A percentile compares a stretch with the other conserved stretches of the same genome.
These are phyloP conservation scores for Cutaneotrichosporon sp. DNA, from an alignment of 1,284 basidiomycete species.

Conservation along the genomic window DNA sequence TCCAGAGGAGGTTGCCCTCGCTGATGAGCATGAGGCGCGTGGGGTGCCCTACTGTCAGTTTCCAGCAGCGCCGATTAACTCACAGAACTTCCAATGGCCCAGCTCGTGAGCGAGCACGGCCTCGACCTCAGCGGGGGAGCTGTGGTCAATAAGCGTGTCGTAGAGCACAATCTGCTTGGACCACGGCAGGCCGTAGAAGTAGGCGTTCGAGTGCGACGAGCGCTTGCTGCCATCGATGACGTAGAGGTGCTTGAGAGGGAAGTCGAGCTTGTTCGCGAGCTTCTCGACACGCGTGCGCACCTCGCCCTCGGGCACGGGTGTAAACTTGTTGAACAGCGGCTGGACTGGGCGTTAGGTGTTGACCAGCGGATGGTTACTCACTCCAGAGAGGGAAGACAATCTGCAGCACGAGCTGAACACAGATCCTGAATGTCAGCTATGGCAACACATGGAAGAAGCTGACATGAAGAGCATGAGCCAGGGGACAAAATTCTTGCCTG, in stretches of 20 bases:
- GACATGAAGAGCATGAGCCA: slow-evolving; percentile 82
- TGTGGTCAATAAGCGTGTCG: slow-evolving; percentile 90
- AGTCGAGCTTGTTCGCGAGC: slow-evolving; percentile 72
- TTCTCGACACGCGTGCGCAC: slow-evolving; percentile 67
- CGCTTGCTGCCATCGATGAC: slow-evolving; percentile 97
- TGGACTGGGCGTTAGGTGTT: slow-evolving; percentile 54
- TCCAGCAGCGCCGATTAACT: not conserved
- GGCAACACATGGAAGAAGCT: slow-evolving; percentile 40
- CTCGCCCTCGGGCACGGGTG: slow-evolving; percentile 69
- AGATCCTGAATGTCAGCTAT: slow-evolving; percentile 54
- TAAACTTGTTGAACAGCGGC: slow-evolving; percentile 94
- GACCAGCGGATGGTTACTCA: slow-evolving; percentile 12
- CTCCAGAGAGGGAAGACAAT: slow-evolving; percentile 79
- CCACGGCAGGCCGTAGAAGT: slow-evolving; percentile 92
- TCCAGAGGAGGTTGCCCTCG: slow-evolving; percentile 79
- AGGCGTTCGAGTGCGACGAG: slow-evolving; percentile 89
- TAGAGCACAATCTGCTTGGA: slow-evolving; percentile 96
- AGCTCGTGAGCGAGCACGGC: slow-evolving; percentile 86
- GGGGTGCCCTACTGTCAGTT: slow-evolving; percentile 56
- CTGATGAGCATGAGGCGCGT: slow-evolving; percentile 79
- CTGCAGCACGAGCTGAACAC: slow-evolving; percentile 78
- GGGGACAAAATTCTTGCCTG: slow-evolving; percentile 80
- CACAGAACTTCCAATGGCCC: slow-evolving; percentile 83
- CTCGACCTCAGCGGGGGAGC: slow-evolving; percentile 79
- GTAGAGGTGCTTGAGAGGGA: slow-evolving; percentile 91